Evolutionary conservation across 2,329 filamentous ascomycete species (phyloP), one percentile per base, ranked within the genome.

Genomic region (Fusarium sp.): DNA sequence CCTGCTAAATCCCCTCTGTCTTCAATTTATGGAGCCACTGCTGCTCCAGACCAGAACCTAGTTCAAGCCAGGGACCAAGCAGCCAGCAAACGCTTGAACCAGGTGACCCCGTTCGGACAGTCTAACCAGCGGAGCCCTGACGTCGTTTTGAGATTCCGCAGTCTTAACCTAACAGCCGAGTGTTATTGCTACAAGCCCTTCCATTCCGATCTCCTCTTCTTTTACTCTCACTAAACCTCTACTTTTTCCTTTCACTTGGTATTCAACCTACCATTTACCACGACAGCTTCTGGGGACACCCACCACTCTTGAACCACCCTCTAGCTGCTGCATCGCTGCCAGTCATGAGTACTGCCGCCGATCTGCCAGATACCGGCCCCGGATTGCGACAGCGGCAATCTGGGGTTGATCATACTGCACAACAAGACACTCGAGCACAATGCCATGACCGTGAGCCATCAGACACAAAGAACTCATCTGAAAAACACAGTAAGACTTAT

Each of bases 401-500:
- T 57, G 68, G 65, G 44, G 57, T 65, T 41, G 66, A 72, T 36
- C 56, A 63, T 37, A 49, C 54, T 52, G 62, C 55, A 40, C 65
- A 66, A 13, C 67, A 70, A 33, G 67, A 67, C 53, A 51, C 49
- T 46, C 67, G 49, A 36, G 31, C 49, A 55, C 57, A 65, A 37
- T 59, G 55, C 40, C 64, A 64, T 36, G 54, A 40, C 20, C 47
- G 56, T 47, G 59, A 68, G 47, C 37, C 59, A 42, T 67, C 70
- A 57, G 57, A 65, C 53, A 57, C 46, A 34, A 45, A 57, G 20
- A 42, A 18, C 37, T 47, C 53, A 63, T 64, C 67, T 40, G 65
- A 67, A 34, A 81, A 81, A 73, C 57, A 74, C 15, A 89, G 89
- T 78, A 95, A 93, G 84, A 97, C 94, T 0, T 97, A 92, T 84